These are phyloP conservation scores for Blastobotrys peoriensis DNA, from an alignment of 805 yeast species.

Conservation along the genomic window DNA sequence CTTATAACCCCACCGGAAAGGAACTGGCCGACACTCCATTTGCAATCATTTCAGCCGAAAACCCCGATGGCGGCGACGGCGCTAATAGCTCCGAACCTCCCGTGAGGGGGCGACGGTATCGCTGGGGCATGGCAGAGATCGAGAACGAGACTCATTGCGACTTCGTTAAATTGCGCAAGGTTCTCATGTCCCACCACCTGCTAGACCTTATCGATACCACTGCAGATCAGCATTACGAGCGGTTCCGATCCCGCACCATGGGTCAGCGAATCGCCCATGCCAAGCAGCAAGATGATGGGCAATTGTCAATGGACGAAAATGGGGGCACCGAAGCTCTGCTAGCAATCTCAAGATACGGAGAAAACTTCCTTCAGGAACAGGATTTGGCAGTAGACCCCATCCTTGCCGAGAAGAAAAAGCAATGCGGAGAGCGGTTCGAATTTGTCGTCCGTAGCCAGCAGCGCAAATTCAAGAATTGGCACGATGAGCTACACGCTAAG, in stretches of 20 bases:
- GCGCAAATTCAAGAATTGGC: constrained; percentile 89
- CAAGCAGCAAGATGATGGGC: constrained; percentile 6
- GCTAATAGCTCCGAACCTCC: too few relatives aligned
- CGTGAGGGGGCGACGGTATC: constrained; percentile 78
- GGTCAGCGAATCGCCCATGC: constrained; percentile 17
- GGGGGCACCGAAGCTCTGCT: constrained; percentile 17
- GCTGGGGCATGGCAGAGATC: constrained; percentile 96
- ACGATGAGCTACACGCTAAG: constrained; percentile 51
- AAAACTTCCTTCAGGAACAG: constrained; percentile 31
- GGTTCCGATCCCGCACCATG: constrained; percentile 46
- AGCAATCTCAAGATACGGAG: constrained; percentile 14
- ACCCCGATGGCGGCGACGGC: constrained; percentile 58
- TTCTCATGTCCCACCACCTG: constrained; percentile 76
- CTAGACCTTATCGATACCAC: constrained; percentile 76
- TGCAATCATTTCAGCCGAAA: constrained; percentile 56
- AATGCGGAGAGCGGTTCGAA: constrained; percentile 76
- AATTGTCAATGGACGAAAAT: constrained; percentile 6
- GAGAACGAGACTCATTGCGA: constrained; percentile 92
- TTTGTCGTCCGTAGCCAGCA: constrained; percentile 86
- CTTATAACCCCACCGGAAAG: constrained; percentile 48
- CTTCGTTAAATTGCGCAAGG: constrained; percentile 73
- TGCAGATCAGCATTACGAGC: constrained; percentile 74
- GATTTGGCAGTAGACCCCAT: constrained; percentile 57
- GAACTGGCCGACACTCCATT: constrained; percentile 62
- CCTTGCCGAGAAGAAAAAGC: constrained; percentile 78